Evolutionary conservation across 768 basidiomycete genomes (phyloP).

Genomic region (Imleria badia): DNA sequence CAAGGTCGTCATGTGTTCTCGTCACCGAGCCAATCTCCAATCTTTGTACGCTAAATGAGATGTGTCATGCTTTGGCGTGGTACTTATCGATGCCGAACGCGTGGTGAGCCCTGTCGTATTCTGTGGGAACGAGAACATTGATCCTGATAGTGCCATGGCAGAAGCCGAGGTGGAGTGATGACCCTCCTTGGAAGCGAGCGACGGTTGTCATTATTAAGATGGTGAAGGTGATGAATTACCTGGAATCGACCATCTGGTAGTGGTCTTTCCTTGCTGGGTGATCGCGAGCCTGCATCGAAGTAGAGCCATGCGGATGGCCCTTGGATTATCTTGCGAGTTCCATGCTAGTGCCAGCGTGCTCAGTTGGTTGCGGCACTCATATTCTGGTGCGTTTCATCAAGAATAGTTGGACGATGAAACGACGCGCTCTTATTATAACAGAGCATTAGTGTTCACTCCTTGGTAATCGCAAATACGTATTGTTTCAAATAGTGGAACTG

Average conservation of each 20-base stretch:
- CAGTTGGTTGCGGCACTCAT: neutral
- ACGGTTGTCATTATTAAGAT: neutral
- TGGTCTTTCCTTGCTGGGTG: slow-evolving; percentile 1
- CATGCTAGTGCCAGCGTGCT: neutral
- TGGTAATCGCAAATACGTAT: slow-evolving; percentile 2
- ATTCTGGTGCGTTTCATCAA: slow-evolving; percentile 7
- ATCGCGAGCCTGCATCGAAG: neutral
- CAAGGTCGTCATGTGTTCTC: neutral
- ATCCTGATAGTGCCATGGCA: slow-evolving; percentile 1
- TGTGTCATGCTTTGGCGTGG: slow-evolving; percentile 22
- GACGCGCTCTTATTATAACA: neutral
- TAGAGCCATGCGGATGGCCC: neutral
- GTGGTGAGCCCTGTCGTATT: neutral
- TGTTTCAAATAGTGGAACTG: slow-evolving; percentile 2
- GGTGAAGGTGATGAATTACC: neutral
- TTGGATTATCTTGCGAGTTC: neutral
- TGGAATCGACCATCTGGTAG: neutral
- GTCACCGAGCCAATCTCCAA: slow-evolving; percentile 17
- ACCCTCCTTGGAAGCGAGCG: slow-evolving; percentile 1
- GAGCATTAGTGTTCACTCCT: neutral
- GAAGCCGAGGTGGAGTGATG: slow-evolving; percentile 6
- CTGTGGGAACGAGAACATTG: neutral
- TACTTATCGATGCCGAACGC: slow-evolving; percentile 3
- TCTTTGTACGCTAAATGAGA: slow-evolving; percentile 15
- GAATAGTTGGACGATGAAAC: neutral